Conservation (phyloP, 345 rosid genomes). For the Brassica juncea region DNA sequence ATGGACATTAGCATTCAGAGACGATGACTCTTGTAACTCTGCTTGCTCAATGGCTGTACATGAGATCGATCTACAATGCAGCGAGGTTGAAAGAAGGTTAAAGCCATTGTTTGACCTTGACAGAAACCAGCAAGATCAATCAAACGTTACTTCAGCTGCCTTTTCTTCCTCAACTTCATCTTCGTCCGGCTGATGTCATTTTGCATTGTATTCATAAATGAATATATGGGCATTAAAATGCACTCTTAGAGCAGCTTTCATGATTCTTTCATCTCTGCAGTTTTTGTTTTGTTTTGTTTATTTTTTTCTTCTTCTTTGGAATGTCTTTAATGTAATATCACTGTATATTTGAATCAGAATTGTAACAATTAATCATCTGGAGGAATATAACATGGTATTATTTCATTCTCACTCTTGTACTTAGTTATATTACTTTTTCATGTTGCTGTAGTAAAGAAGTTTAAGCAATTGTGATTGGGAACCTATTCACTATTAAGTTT, state of each 20-base stretch:
- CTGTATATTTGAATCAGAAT: not conserved
- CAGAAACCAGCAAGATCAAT: slow-evolving; percentile 40
- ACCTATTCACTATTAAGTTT: not conserved
- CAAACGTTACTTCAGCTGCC: slow-evolving; percentile 24
- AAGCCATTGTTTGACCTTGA: slow-evolving; percentile 62
- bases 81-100: slow-evolving; percentile 74
- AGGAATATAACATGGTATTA: not conserved
- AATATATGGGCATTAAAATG: slow-evolving; percentile 28
- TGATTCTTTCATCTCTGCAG: slow-evolving; percentile 49
- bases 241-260: slow-evolving; percentile 51
- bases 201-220: slow-evolving; percentile 30
- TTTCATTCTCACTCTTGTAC: too few species aligned
- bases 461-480: too few species aligned
- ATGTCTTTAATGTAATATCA: not conserved
- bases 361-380: not conserved
- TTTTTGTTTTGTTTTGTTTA: slow-evolving; percentile 26
- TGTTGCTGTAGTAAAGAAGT: too few species aligned
- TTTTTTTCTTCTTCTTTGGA: not conserved
- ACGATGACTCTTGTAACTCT: slow-evolving; percentile 71
- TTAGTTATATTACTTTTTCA: too few species aligned
- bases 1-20: slow-evolving; percentile 93
- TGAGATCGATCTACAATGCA: slow-evolving; percentile 66
- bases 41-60: slow-evolving; percentile 67
- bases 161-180: slow-evolving; percentile 30
- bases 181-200: slow-evolving; percentile 11